These are phyloP conservation scores for Pythium biforme DNA, from an alignment of 352 stramenopile species.

Conservation along the genomic window DNA sequence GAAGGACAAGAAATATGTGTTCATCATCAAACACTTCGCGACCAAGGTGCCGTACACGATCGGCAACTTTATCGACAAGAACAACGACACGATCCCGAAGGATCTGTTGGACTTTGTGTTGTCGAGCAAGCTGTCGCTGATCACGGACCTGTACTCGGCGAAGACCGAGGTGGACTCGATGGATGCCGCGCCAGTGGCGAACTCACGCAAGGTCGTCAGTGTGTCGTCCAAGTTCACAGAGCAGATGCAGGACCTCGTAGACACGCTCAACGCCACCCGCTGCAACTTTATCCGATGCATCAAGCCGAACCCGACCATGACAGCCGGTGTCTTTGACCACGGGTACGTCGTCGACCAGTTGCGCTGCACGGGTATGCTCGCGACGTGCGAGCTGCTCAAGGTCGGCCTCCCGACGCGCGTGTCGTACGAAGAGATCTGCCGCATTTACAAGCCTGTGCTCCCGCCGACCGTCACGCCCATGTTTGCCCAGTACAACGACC, in stretches of 20 bases:
- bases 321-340: constrained; percentile 63
- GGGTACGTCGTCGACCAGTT: constrained; percentile 83
- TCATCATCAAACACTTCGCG: constrained; percentile 90
- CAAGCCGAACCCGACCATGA: constrained; percentile 86
- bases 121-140: constrained; percentile 70
- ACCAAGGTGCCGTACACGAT: constrained; percentile 89
- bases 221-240: constrained; percentile 65
- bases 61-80: constrained; percentile 90
- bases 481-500: constrained; percentile 73
- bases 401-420: constrained; percentile 81
- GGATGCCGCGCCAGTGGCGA: constrained; percentile 32
- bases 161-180: constrained; percentile 58
- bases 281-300: constrained; percentile 91
- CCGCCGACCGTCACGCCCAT: constrained; percentile 63
- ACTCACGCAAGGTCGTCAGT: constrained; percentile 63
- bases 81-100: constrained; percentile 86
- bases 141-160: constrained; percentile 81
- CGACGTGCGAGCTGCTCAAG: constrained; percentile 88
- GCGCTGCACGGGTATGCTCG: constrained; percentile 84
- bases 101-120: constrained; percentile 88
- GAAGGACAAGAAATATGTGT: constrained; percentile 89
- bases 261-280: constrained; percentile 73
- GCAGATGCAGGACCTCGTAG: constrained; percentile 83
- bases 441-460: constrained; percentile 70
- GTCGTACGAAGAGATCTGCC: constrained; percentile 66